These are phyloP conservation scores for Leccinum olivaceopallidum DNA, from an alignment of 768 basidiomycete species.

Conservation along the genomic window DNA sequence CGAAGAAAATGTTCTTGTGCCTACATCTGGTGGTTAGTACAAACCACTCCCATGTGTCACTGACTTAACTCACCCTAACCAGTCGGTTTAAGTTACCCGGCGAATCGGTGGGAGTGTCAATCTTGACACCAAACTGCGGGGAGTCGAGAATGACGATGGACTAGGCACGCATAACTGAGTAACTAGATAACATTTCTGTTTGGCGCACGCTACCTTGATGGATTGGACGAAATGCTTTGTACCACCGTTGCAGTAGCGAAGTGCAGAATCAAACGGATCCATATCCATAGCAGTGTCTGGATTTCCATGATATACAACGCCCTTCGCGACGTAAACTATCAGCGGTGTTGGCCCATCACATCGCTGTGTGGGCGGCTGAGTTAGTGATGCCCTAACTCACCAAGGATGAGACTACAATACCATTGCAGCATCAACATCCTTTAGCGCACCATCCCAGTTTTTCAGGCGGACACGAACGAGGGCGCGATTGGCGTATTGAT, in stretches of 20 bases:
- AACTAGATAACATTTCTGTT: neutral
- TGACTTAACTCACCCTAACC: neutral
- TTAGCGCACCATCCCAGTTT: constrained; percentile 8
- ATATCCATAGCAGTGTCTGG: neutral
- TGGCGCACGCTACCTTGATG: constrained; percentile 6
- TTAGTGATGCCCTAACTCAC: neutral
- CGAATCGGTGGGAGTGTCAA: neutral
- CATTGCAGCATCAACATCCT: constrained; percentile 2
- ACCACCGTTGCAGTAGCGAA: neutral
- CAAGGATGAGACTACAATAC: constrained; percentile 1
- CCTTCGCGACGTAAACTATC: constrained; percentile 9
- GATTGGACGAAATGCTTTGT: constrained; percentile 4
- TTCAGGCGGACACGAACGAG: constrained; percentile 11
- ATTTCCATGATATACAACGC: neutral
- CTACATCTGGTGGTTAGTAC: neutral
- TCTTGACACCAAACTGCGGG: neutral
- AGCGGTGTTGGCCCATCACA: neutral
- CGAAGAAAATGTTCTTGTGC: neutral
- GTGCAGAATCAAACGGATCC: neutral
- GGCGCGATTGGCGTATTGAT: constrained; percentile 17
- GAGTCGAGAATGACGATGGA: constrained; percentile 6
- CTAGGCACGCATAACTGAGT: neutral
- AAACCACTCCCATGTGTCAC: neutral
- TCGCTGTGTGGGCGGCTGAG: neutral
- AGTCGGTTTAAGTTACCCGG: neutral